Conservation (phyloP, 169 alveolate species). For the Eimeria brunetti region DNA sequence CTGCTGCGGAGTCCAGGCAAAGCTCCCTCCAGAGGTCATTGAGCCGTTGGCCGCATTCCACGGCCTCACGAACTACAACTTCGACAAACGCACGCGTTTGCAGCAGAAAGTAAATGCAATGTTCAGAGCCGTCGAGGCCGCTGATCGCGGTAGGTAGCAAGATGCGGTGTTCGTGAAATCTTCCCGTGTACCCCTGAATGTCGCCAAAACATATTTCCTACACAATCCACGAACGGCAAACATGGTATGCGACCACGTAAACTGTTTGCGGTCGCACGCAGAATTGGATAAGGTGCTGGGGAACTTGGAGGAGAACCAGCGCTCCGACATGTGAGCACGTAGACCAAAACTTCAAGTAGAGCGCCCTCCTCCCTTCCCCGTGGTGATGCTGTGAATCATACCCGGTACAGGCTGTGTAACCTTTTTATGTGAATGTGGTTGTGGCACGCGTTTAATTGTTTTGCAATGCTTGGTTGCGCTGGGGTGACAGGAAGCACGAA, state of each 20-base stretch:
- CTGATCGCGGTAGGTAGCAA: slow-evolving; percentile 1
- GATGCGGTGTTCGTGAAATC: background rate
- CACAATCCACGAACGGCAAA: background rate
- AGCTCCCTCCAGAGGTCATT: slow-evolving; percentile 82
- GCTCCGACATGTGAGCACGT: slow-evolving; percentile 52
- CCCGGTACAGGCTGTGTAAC: background rate
- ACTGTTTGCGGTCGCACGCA: slow-evolving; percentile 23
- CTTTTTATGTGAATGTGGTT: background rate
- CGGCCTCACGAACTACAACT: slow-evolving; percentile 74
- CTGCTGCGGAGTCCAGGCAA: slow-evolving; percentile 71
- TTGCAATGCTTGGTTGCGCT: background rate
- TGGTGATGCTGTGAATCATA: background rate
- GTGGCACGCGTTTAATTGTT: background rate
- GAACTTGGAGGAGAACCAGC: slow-evolving; percentile 42
- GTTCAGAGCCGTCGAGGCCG: slow-evolving; percentile 39
- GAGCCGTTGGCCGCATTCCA: slow-evolving; percentile 83
- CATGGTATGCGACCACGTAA: background rate
- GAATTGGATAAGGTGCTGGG: slow-evolving; percentile 39
- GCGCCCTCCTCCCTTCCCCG: background rate
- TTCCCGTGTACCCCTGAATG: background rate
- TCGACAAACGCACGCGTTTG: slow-evolving; percentile 77
- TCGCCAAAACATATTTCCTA: background rate
- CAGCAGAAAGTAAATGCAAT: slow-evolving; percentile 72
- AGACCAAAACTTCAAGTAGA: background rate
- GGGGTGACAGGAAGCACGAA: slow-evolving; percentile 52